Percentiles rank a stretch among this genome's conserved stretches.
These are phyloP conservation scores for Verticillium tricorpus DNA, from an alignment of 2,329 filamentous ascomycete species.

Conservation along the genomic window DNA sequence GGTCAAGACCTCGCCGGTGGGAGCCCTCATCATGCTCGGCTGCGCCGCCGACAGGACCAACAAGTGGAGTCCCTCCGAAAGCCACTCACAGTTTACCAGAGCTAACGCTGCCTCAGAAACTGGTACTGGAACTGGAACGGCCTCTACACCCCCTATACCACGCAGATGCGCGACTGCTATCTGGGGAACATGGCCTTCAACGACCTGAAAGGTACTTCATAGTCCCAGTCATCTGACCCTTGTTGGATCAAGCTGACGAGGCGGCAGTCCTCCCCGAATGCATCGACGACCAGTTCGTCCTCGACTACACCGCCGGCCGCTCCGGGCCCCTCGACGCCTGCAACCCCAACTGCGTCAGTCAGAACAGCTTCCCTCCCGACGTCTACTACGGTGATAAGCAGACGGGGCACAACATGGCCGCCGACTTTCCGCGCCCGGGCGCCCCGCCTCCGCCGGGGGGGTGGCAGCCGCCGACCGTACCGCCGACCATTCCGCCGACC, in stretches of 20 bases:
- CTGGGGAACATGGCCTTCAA: conserved; percentile 10
- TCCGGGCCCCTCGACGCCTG: conserved; percentile 12
- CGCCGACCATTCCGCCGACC: neutral
- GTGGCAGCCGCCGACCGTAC: neutral
- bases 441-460: neutral
- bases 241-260: neutral
- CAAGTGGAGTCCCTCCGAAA: conserved; percentile 2
- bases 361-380: conserved; percentile 11
- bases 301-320: conserved; percentile 11
- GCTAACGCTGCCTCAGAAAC: neutral
- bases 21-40: conserved; percentile 10
- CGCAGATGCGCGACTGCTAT: conserved; percentile 12
- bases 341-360: conserved; percentile 13
- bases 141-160: conserved; percentile 11
- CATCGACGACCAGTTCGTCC: conserved; percentile 10
- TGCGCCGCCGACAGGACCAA: conserved; percentile 11
- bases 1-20: conserved; percentile 10
- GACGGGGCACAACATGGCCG: conserved; percentile 9
- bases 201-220: conserved; percentile 7
- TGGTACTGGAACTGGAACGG: conserved; percentile 15
- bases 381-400: conserved; percentile 12
- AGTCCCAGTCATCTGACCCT: neutral
- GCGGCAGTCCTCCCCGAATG: conserved; percentile 10
- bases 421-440: conserved; percentile 3
- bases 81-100: neutral